Evolutionary conservation across 768 basidiomycete genomes (phyloP), one percentile per base, ranked within the genome.

Genomic region (Boletus sensibilis): DNA sequence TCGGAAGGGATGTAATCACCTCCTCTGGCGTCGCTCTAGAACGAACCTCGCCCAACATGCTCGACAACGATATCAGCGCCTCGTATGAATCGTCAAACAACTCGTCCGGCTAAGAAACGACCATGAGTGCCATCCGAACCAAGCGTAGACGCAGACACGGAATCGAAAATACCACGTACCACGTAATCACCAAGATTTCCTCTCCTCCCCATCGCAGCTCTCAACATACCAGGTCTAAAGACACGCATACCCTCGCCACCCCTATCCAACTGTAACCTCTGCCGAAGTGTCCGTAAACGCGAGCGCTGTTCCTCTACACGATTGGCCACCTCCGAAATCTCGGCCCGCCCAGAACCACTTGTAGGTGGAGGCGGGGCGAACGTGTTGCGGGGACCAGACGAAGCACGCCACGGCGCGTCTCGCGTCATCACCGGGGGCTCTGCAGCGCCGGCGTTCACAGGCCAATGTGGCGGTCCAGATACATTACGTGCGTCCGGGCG

Each of bases 1-100:
- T 82, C 20, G 88, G 84, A 49, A 92, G 72, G 0, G 77, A 74
- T 13, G 81, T 70, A 45, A 93, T 73, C 31, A 90, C 76, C 9
- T 84, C 74, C 1, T 79, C 78, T 2, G 89, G 84, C 1, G 87
- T 88, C 21, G 79, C 79, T 27, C 78, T 82, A 0, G 88, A 82
- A 61, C 80, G 82, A 8, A 73, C 88, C n/a, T 91, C 88, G 8
- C 90, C 88, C 41, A 91, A 69, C 18, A 82, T 69, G 14, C 77
- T 77, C 35, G 84, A 78, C 44, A 91, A 71, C 3, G 79, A 78
- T 20, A 90, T 60, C 50, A 91, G 68, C 38, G 75, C 81, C 67
- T 92, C 90, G 62, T 91, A 92, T 2, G 90, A 91, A 7, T 78
- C 70, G 59, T 90, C 87, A 66, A 90, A 86, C 58, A 90, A 79